Evolutionary conservation across 2,329 filamentous ascomycete species (phyloP).

Genomic region (Cordyceps tenuipes): DNA sequence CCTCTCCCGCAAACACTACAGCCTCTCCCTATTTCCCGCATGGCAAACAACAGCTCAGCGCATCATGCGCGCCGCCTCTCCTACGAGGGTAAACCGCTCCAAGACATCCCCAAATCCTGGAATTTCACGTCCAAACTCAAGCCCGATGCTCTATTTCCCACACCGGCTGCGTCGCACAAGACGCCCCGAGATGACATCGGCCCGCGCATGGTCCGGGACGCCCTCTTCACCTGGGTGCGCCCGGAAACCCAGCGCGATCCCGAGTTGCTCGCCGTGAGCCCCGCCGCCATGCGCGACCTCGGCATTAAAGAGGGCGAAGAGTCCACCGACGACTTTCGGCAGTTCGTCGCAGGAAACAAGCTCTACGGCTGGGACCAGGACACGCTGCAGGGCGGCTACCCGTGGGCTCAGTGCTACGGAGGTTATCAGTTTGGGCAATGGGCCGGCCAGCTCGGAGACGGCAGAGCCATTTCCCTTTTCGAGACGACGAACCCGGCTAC

Average conservation of each 20-base stretch:
- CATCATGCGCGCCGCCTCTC: constrained; percentile 2
- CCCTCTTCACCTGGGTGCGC: constrained; percentile 83
- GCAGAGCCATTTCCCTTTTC: constrained; percentile 88
- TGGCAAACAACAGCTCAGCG: not conserved
- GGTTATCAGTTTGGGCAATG: constrained; percentile 75
- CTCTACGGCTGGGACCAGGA: constrained; percentile 71
- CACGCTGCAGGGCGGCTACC: constrained; percentile 64
- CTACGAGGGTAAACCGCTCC: constrained; percentile 32
- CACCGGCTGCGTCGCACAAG: constrained; percentile 70
- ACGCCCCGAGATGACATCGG: constrained; percentile 68
- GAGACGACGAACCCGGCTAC: constrained; percentile 72
- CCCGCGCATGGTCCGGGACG: constrained; percentile 76
- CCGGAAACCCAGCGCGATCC: constrained; percentile 65
- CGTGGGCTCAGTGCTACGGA: constrained; percentile 98
- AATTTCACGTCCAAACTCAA: constrained; percentile 60
- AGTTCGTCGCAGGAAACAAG: constrained; percentile 73
- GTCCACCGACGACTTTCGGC: constrained; percentile 63
- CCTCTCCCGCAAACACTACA: constrained; percentile 4
- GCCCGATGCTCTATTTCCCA: constrained; percentile 69
- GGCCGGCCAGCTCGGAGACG: constrained; percentile 94
- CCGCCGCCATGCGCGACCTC: constrained; percentile 71
- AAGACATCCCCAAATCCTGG: constrained; percentile 57
- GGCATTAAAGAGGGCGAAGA: constrained; percentile 63
- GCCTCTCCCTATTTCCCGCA: constrained; percentile 1
- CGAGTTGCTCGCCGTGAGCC: constrained; percentile 74